Conservation (phyloP, 148 eudicot genomes). For the Persicaria maculosa region DNA sequence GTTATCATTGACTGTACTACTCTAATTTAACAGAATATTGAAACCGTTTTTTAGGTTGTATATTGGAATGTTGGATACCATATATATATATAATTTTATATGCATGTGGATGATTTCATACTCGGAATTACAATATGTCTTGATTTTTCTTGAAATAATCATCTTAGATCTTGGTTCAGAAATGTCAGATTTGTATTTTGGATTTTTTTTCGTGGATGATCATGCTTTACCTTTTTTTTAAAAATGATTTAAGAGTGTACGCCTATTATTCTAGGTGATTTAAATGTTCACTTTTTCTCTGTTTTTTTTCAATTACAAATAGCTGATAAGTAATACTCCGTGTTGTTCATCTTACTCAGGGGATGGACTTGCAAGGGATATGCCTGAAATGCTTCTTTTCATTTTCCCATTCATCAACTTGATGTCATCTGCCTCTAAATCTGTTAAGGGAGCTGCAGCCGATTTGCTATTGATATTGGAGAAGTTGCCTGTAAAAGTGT, state of each 20-base stretch:
- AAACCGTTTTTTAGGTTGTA: too few relatives aligned
- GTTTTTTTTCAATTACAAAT: neutral
- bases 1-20: neutral
- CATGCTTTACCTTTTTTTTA: neutral
- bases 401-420: constrained; percentile 69
- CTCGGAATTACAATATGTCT: neutral
- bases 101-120: neutral
- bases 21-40: too few relatives aligned
- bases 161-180: constrained; percentile 4
- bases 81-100: neutral
- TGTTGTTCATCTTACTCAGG: constrained; percentile 33
- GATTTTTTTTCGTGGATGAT: neutral
- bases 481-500: constrained; percentile 31
- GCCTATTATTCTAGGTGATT: neutral
- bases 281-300: neutral
- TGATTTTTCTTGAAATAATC: neutral
- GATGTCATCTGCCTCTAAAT: constrained; percentile 71
- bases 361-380: constrained; percentile 20
- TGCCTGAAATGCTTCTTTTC: constrained; percentile 47
- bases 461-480: constrained; percentile 52
- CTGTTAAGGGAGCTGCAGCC: constrained; percentile 64
- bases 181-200: neutral
- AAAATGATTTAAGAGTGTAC: neutral
- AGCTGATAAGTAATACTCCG: constrained; percentile 9
- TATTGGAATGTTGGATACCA: too few relatives aligned